Evolutionary conservation across 805 yeast genomes (phyloP).

Genomic region (Ogataea trehalophila): DNA sequence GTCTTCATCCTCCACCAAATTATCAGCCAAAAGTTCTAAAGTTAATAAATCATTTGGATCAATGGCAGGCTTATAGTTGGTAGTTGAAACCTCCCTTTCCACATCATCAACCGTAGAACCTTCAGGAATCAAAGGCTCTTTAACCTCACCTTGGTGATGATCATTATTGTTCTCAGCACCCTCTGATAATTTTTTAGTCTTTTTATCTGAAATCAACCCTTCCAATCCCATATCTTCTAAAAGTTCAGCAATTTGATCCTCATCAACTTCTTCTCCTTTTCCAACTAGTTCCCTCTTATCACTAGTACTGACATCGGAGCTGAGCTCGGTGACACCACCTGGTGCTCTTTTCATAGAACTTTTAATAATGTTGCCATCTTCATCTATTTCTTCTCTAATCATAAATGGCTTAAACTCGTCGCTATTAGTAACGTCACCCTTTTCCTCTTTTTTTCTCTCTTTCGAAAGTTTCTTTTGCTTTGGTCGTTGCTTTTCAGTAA

Average conservation of each 20-base stretch:
- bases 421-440: neutral
- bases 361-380: conserved; percentile 54
- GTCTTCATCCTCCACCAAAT: conserved; percentile 29
- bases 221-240: conserved; percentile 32
- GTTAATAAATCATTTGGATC: conserved; percentile 45
- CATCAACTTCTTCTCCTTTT: conserved; percentile 17
- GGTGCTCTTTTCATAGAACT: conserved; percentile 19
- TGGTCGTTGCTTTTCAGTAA: neutral
- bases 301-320: no score
- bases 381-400: conserved; percentile 76
- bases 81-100: neutral
- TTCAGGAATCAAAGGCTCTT: no score
- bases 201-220: neutral
- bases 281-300: neutral
- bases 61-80: conserved; percentile 24
- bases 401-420: conserved; percentile 43
- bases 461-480: neutral
- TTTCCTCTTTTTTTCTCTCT: neutral
- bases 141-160: no score
- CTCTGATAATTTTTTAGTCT: no score
- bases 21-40: conserved; percentile 50
- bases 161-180: no score
- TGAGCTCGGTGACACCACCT: no score
- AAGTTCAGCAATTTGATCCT: conserved; percentile 29
- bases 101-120: neutral